Base-by-base conservation (phyloP, 495 filamentous ascomycete genomes). In the Neurospora intermedia region DNA sequence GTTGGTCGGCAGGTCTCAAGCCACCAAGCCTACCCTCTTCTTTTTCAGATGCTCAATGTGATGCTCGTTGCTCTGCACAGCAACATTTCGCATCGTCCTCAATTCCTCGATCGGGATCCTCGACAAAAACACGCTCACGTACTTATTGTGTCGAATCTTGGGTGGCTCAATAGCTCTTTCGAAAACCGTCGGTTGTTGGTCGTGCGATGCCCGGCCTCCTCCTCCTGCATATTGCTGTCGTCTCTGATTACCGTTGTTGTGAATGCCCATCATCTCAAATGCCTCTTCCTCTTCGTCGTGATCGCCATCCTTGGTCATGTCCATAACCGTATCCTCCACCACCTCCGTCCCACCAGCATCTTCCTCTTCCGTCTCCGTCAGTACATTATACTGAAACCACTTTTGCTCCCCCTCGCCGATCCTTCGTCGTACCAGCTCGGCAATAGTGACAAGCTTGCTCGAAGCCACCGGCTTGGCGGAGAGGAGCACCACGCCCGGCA, bases 371-470 rank as follows among this genome's bases (percentile, higher is more conserved):
- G 80, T 70, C 70, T 82, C 75, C 69, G 81, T 81, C 39, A 90
- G 74, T 6, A 82, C 76, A 59, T 85, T 87, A 73, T 93, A 93
- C 78, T 92, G 89, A 75, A 82, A 92, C 86, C 87, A 90, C 72
- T 82, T 82, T 54, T 83, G 82, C 2, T 84, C 83, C 54, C 78
- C 78, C 70, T 86, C 82, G n/a, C 73, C 81, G 59, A 93, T 82
- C 39, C 88, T 84, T 27, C 89, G 82, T 75, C 91, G 91, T 15
- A 87, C 83, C 18, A 92, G 88, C 80, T 93, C 91, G 40, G 85
- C 84, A 31, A 92, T 84, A 16, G 86, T 88, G 73, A 92, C 85
- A 70, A 91, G 82, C 78, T 93, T 93, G 74, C 82, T 79, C 9
- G 87, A 83, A 3, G 83, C 83, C 6, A 76, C 71, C 7, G 84